Evolutionary conservation across 23 red algal genomes (phyloP).

Genomic region (Agarophyton chilense): DNA sequence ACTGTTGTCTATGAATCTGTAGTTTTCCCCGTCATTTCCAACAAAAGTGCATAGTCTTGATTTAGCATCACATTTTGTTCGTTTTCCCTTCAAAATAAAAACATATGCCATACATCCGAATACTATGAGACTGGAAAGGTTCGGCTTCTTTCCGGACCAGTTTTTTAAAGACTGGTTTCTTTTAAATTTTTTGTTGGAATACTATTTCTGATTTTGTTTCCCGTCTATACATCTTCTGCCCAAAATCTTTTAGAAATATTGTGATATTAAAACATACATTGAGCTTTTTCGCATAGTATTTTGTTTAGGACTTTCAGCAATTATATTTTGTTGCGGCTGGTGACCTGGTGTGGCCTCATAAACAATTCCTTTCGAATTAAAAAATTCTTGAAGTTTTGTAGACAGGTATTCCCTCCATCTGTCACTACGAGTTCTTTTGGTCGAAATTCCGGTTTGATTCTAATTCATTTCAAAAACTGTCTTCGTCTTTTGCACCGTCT

Average conservation of each 20-base stretch:
- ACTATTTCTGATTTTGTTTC: conserved; percentile 5
- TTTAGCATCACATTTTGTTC: conserved; percentile 10
- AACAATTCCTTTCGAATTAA: background rate
- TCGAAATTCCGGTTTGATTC: background rate
- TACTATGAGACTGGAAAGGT: background rate
- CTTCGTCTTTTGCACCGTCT: background rate
- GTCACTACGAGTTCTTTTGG: conserved; percentile 11
- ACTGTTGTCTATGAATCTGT: background rate
- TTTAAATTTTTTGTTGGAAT: background rate
- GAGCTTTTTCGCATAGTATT: background rate
- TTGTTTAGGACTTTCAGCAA: background rate
- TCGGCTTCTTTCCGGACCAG: background rate
- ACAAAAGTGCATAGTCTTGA: background rate
- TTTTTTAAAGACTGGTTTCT: background rate
- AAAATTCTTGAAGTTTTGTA: background rate
- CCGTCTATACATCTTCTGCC: conserved; percentile 22
- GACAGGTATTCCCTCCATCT: background rate
- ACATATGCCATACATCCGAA: conserved; percentile 17
- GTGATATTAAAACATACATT: background rate
- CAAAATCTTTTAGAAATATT: background rate
- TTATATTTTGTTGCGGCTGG: conserved; percentile 32
- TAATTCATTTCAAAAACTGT: background rate
- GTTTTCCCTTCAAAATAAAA: background rate
- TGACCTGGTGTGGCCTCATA: conserved; percentile 12
- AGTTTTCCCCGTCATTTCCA: background rate